These are phyloP conservation scores for Lecanicillium sp. DNA, from an alignment of 2,329 filamentous ascomycete genomes.

Conservation along the genomic window DNA sequence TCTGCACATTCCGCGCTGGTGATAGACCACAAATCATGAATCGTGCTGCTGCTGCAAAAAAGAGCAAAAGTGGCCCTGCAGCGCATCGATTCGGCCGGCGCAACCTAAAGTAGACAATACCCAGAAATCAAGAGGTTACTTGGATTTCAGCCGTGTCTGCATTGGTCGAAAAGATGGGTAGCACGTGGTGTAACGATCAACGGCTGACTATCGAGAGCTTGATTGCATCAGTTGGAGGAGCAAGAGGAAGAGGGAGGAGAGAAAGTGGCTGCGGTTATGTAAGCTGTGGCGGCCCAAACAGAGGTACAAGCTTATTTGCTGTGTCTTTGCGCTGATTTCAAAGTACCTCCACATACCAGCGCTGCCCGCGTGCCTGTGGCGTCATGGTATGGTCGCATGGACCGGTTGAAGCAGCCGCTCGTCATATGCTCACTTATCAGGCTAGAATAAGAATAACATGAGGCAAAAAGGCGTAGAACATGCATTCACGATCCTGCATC, in stretches of 20 bases:
- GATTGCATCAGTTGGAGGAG: too few species aligned
- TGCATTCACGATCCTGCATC: neutral
- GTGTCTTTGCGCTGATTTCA: fast-evolving
- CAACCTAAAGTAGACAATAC: neutral
- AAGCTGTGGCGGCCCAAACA: too few species aligned
- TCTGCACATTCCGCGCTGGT: too few species aligned
- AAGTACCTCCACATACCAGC: conserved; percentile 4
- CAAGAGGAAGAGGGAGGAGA: too few species aligned
- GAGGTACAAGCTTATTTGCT: neutral
- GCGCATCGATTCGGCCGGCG: neutral
- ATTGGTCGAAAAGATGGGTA: conserved; percentile 2
- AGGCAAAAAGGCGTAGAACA: too few species aligned
- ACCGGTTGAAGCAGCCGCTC: neutral
- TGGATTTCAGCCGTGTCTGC: neutral
- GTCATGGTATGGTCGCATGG: conserved; percentile 9
- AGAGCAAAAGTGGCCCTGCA: neutral
- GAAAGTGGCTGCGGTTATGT: too few species aligned
- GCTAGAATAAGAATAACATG: too few species aligned
- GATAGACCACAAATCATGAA: too few species aligned
- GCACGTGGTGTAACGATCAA: too few species aligned
- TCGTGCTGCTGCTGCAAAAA: neutral
- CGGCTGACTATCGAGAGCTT: too few species aligned
- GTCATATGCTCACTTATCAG: conserved; percentile 4
- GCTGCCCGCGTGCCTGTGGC: conserved; percentile 11
- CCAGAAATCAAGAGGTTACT: neutral